Percentiles rank a stretch among this genome's conserved stretches.
These are phyloP conservation scores for Pleurotus giganteus DNA, from an alignment of 768 basidiomycete species.

Conservation along the genomic window DNA sequence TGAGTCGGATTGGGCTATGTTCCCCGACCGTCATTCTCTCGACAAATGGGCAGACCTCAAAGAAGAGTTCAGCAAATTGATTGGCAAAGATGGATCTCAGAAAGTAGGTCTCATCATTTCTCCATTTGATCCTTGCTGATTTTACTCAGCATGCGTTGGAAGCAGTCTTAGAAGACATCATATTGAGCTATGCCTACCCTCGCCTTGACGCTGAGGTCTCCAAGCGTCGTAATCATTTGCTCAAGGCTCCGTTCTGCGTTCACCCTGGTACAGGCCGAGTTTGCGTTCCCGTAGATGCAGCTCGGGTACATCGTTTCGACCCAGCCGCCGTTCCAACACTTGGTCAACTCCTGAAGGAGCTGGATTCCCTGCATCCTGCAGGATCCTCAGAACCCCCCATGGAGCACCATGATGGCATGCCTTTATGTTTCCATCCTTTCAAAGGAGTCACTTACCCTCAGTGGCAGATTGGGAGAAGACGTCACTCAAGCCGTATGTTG, in stretches of 20 bases:
- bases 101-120: constrained; percentile 27
- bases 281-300: constrained; percentile 89
- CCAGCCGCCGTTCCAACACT: constrained; percentile 87
- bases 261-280: constrained; percentile 96
- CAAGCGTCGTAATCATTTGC: constrained; percentile 94
- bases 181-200: constrained; percentile 94
- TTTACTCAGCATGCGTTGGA: constrained; percentile 28
- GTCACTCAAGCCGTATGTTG: constrained; percentile 84
- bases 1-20: constrained; percentile 55
- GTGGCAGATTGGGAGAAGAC: constrained; percentile 79
- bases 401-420: constrained; percentile 29
- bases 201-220: constrained; percentile 96
- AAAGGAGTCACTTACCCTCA: constrained; percentile 7
- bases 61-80: constrained; percentile 28
- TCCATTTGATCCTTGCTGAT: constrained; percentile 11
- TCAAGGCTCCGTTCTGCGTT: constrained; percentile 96
- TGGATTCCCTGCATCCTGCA: constrained; percentile 44
- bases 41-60: constrained; percentile 77
- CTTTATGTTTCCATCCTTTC: not conserved
- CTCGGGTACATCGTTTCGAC: constrained; percentile 73
- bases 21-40: constrained; percentile 52
- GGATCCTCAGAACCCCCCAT: not conserved
- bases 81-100: constrained; percentile 25
- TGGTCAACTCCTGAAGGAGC: constrained; percentile 74
- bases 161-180: constrained; percentile 76